A percentile compares a stretch with the other conserved stretches of the same genome.
Conservation (phyloP, 192 early-diverging fungal genomes). For the Diversispora epigaea region DNA sequence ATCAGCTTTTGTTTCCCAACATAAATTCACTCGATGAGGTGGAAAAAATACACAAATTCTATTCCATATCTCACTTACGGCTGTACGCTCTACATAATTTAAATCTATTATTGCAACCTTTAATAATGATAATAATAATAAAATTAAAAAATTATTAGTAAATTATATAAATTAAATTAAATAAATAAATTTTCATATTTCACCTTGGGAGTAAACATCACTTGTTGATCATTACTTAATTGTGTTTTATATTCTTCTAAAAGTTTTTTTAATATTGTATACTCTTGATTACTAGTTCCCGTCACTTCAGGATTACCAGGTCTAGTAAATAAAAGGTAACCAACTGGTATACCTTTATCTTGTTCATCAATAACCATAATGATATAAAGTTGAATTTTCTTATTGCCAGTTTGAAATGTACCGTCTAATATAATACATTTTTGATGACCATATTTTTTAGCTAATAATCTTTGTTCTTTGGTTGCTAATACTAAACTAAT, state of each 20-base stretch:
- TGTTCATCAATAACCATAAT: constrained; percentile 4
- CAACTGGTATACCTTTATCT: not conserved
- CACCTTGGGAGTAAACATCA: not conserved
- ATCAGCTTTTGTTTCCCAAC: constrained; percentile 4
- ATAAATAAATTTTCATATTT: not conserved
- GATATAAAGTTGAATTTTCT: not conserved
- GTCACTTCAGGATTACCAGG: not conserved
- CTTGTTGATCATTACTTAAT: not conserved
- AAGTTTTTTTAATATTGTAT: not conserved
- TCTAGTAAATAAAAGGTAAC: constrained; percentile 4
- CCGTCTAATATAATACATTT: constrained; percentile 5
- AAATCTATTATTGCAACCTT: constrained; percentile 5
- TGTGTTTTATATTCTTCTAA: not conserved
- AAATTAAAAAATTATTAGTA: no score
- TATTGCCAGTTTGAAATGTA: not conserved
- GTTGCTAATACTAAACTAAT: not conserved
- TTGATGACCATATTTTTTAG: constrained; percentile 1
- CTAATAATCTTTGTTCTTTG: not conserved
- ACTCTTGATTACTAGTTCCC: not conserved
- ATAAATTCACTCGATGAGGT: not conserved
- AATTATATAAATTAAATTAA: not conserved
- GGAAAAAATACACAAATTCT: not conserved
- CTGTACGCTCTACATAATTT: not conserved
- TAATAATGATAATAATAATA: not conserved
- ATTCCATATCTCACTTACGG: not conserved